Evolutionary conservation across 2,329 filamentous ascomycete species (phyloP).

Genomic region (Nigrospora sphaerica): DNA sequence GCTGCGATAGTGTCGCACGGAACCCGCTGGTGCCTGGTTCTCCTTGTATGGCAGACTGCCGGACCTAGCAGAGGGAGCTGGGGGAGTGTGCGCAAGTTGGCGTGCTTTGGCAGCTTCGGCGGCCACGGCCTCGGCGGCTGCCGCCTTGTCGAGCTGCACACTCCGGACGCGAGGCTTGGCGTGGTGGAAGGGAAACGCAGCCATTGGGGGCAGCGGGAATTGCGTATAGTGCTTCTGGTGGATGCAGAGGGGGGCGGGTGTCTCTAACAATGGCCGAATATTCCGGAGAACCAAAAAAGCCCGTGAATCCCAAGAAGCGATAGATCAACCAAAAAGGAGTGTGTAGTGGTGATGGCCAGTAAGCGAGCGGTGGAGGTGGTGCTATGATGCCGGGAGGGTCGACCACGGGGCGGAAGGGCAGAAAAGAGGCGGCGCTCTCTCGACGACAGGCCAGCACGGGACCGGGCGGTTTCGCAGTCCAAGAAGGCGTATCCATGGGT

Average conservation of each 20-base stretch:
- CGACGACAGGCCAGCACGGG: neutral
- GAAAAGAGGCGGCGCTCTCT: neutral
- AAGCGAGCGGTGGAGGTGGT: slow-evolving; percentile 15
- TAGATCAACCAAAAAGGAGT: slow-evolving; percentile 37
- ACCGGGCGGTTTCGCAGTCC: slow-evolving; percentile 1
- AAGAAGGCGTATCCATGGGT: slow-evolving; percentile 2
- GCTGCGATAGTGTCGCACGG: slow-evolving; percentile 36
- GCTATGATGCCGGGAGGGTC: slow-evolving; percentile 7
- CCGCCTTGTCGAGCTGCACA: slow-evolving; percentile 36
- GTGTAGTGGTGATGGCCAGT: slow-evolving; percentile 16
- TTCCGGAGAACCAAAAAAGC: slow-evolving; percentile 25
- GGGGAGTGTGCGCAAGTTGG: slow-evolving; percentile 13
- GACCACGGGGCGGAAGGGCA: neutral
- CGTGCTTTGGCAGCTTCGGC: slow-evolving; percentile 8
- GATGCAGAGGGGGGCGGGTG: slow-evolving; percentile 18
- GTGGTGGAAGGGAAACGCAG: slow-evolving; percentile 34
- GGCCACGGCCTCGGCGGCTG: slow-evolving; percentile 8
- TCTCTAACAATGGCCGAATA: slow-evolving; percentile 26
- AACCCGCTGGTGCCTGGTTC: slow-evolving; percentile 28
- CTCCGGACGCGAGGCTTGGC: slow-evolving; percentile 39
- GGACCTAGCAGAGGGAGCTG: slow-evolving; percentile 21
- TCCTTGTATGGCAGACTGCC: slow-evolving; percentile 27
- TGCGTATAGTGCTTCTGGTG: slow-evolving; percentile 11
- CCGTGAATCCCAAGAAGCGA: slow-evolving; percentile 34
- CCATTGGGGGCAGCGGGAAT: slow-evolving; percentile 28